Conservation (phyloP, 306 rosid genomes). For the Citrullus mucosospermus region DNA sequence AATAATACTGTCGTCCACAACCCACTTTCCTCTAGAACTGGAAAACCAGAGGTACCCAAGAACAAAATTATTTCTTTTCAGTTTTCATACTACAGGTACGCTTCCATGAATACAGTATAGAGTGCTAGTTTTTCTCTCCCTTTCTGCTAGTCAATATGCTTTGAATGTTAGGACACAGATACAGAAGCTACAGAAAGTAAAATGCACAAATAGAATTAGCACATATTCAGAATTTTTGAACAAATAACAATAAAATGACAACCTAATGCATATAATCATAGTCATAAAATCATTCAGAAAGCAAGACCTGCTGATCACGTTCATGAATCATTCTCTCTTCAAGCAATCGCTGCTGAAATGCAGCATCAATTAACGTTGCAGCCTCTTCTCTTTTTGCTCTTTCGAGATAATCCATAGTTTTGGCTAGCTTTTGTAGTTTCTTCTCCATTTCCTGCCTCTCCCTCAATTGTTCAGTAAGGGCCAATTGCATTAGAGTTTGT, state of each 20-base stretch:
- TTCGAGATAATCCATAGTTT: constrained; percentile 84
- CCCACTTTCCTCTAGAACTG: not conserved
- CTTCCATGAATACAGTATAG: not conserved
- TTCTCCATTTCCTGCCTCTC: constrained; percentile 94
- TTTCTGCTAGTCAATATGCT: too few species aligned
- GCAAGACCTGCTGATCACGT: constrained; percentile 57
- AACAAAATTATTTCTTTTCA: not conserved
- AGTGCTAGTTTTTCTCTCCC: not conserved
- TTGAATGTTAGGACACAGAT: too few species aligned
- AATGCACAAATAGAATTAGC: too few species aligned
- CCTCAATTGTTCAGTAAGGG: constrained; percentile 66
- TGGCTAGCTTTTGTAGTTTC: constrained; percentile 63
- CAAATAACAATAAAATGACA: not conserved
- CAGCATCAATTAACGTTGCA: constrained; percentile 80
- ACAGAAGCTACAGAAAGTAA: too few species aligned
- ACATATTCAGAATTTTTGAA: too few species aligned
- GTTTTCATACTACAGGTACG: not conserved
- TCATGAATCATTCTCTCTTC: constrained; percentile 77
- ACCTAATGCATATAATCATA: not conserved
- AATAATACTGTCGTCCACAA: not conserved
- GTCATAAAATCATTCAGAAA: not conserved
- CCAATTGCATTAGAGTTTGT: constrained; percentile 51
- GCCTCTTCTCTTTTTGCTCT: constrained; percentile 95
- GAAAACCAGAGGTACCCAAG: not conserved
- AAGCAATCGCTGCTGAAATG: constrained; percentile 63